A percentile compares a stretch with the other conserved stretches of the same genome.
Conservation (phyloP, 2,329 filamentous ascomycete species). For the Byssochlamys sp. region DNA sequence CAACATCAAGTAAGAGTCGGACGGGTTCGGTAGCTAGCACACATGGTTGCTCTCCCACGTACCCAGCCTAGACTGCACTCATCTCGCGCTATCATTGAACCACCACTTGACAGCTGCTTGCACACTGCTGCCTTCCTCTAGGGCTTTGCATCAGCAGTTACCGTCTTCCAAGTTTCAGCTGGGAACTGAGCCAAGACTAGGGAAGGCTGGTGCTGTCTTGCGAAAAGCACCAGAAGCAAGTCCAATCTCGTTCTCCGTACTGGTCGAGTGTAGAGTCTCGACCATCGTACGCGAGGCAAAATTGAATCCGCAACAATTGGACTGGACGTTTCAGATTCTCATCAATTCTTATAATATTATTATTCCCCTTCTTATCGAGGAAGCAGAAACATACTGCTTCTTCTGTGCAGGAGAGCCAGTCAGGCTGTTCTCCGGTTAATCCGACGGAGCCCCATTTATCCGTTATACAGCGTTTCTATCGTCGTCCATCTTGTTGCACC, state of each 20-base stretch:
- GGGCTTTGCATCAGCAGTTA: not conserved
- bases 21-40: not conserved
- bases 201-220: not conserved
- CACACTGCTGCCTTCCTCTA: not conserved
- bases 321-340: not conserved
- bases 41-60: not conserved
- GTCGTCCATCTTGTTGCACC: not conserved
- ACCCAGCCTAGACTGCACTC: not conserved
- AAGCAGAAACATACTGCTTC: not conserved
- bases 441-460: not conserved
- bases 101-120: not conserved
- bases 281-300: not conserved
- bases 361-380: not conserved
- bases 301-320: not conserved
- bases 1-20: not conserved
- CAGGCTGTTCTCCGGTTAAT: not conserved
- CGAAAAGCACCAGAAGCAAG: not conserved
- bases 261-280: not conserved
- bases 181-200: not conserved
- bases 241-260: not conserved
- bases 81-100: not conserved
- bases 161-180: not conserved
- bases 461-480: not conserved
- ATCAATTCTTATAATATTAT: not conserved
- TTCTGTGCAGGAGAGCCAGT: not conserved